Percentiles rank a stretch among this genome's conserved stretches.
These are phyloP conservation scores for Lipomyces starkeyi DNA, from an alignment of 805 yeast species.

Conservation along the genomic window DNA sequence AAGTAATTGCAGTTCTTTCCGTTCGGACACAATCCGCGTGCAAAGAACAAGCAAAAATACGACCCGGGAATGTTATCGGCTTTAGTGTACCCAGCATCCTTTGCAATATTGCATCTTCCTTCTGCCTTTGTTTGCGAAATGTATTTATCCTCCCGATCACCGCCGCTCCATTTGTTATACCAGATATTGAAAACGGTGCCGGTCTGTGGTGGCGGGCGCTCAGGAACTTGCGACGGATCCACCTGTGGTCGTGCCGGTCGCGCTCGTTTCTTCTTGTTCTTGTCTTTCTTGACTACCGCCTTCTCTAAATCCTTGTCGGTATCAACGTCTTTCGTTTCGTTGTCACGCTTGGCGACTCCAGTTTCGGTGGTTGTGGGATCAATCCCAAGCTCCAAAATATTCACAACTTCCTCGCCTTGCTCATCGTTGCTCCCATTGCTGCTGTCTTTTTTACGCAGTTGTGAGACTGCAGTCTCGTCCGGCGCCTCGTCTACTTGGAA, in stretches of 20 bases:
- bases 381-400: slow-evolving; percentile 27
- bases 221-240: slow-evolving; percentile 62
- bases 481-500: slow-evolving; percentile 11
- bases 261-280: slow-evolving; percentile 23
- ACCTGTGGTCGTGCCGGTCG: slow-evolving; percentile 77
- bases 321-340: background rate
- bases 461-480: background rate
- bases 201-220: slow-evolving; percentile 74
- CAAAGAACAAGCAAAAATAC: slow-evolving; percentile 80
- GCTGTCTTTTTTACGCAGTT: background rate
- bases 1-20: slow-evolving; percentile 73
- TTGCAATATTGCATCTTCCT: slow-evolving; percentile 61
- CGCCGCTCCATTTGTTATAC: slow-evolving; percentile 90
- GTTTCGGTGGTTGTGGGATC: slow-evolving; percentile 21
- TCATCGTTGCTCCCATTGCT: slow-evolving; percentile 15
- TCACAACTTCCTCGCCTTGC: slow-evolving; percentile 35
- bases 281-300: slow-evolving; percentile 17
- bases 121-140: slow-evolving; percentile 56
- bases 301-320: background rate
- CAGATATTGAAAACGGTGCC: slow-evolving; percentile 85
- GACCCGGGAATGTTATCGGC: slow-evolving; percentile 59
- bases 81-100: slow-evolving; percentile 77
- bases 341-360: background rate
- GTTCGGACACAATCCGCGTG: slow-evolving; percentile 83
- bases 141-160: slow-evolving; percentile 54